A percentile compares a stretch with the other conserved stretches of the same genome.
Evolutionary conservation across 306 rosid genomes (phyloP).

Genomic region (Myrica gale): DNA sequence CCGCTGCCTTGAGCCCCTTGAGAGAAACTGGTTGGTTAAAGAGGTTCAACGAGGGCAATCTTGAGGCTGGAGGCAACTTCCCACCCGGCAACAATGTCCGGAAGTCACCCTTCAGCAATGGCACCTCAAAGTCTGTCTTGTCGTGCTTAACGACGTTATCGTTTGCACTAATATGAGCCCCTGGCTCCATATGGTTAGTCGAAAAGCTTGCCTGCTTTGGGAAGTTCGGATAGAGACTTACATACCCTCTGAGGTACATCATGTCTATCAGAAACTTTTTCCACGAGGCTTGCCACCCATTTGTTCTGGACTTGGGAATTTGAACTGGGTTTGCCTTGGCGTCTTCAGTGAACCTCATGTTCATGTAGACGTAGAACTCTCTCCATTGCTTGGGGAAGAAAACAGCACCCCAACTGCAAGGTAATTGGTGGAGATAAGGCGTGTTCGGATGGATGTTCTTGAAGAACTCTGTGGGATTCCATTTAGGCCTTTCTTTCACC

Average conservation of each 20-base stretch:
- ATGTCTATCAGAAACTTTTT: constrained; percentile 92
- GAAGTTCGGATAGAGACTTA: constrained; percentile 87
- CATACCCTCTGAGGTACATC: constrained; percentile 98
- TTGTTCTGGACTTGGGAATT: constrained; percentile 87
- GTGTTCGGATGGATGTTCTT: constrained; percentile 74
- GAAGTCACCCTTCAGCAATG: constrained; percentile 71
- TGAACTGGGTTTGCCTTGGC: constrained; percentile 87
- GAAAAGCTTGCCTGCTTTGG: constrained; percentile 91
- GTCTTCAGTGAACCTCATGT: constrained; percentile 82
- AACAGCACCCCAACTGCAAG: constrained; percentile 97
- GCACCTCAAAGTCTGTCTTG: constrained; percentile 84
- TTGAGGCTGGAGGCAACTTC: constrained; percentile 80
- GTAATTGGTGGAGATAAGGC: constrained; percentile 90
- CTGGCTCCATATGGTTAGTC: constrained; percentile 97
- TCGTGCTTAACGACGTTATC: constrained; percentile 76
- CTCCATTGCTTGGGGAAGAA: constrained; percentile 99
- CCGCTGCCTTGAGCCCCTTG: constrained; percentile 84
- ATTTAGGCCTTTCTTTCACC: constrained; percentile 89
- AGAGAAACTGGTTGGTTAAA: constrained; percentile 81
- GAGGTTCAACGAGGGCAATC: constrained; percentile 76
- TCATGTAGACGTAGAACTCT: constrained; percentile 93
- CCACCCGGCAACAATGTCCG: constrained; percentile 53
- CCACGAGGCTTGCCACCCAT: constrained; percentile 99
- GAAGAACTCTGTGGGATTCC: constrained; percentile 85
- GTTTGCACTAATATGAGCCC: constrained; percentile 92